These are phyloP conservation scores for Zygosaccharomyces sapae DNA, from an alignment of 1,139 yeast species.

Conservation along the genomic window DNA sequence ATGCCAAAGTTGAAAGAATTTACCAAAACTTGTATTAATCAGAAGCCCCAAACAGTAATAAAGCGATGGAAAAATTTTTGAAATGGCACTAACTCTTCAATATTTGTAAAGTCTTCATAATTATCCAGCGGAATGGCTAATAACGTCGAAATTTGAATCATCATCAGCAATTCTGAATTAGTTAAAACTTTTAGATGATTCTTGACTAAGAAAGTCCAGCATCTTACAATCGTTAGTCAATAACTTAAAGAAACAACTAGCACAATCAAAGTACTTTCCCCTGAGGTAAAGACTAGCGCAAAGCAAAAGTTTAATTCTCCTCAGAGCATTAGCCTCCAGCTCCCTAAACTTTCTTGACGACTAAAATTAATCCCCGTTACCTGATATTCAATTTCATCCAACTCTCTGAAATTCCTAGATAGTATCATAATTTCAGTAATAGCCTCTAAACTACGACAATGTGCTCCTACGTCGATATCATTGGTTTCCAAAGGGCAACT, in stretches of 20 bases:
- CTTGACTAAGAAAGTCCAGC: constrained; percentile 8
- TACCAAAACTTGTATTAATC: constrained; percentile 24
- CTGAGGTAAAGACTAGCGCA: constrained; percentile 23
- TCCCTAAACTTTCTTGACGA: constrained; percentile 2
- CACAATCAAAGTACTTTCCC: constrained; percentile 27
- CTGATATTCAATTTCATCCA: constrained; percentile 28
- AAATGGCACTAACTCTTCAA: constrained; percentile 19
- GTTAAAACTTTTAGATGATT: constrained; percentile 15
- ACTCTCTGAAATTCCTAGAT: constrained; percentile 19
- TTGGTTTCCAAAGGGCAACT: constrained; percentile 18
- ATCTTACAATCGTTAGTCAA: constrained; percentile 18
- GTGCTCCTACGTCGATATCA: constrained; percentile 6
- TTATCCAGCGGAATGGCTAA: constrained; percentile 30
- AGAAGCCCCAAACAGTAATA: constrained; percentile 21
- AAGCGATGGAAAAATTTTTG: constrained; percentile 17
- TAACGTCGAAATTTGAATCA: constrained; percentile 26
- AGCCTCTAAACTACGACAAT: constrained; percentile 20
- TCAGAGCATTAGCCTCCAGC: constrained; percentile 17
- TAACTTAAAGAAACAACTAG: constrained; percentile 22
- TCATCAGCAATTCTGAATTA: constrained; percentile 21
- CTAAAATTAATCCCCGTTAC: constrained; percentile 11
- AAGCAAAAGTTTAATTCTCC: constrained; percentile 21
- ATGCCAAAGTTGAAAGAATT: constrained; percentile 28
- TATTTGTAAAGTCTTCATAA: constrained; percentile 25
- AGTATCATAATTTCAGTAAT: constrained; percentile 20